Base-by-base conservation (phyloP, 2,329 filamentous ascomycete species). In the Pseudogymnoascus sp. region DNA sequence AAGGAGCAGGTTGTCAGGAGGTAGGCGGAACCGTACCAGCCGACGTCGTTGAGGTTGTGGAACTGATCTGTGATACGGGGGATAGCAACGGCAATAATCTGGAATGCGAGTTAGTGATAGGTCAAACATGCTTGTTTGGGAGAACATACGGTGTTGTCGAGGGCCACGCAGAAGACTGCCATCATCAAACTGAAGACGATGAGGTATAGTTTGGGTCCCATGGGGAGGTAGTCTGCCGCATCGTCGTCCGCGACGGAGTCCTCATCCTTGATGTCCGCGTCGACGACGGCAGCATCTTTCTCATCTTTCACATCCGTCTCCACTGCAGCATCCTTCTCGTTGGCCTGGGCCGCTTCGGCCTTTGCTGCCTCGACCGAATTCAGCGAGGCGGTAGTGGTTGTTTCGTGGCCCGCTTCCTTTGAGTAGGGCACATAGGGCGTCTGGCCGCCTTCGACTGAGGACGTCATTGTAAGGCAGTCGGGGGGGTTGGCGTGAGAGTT, bases 121-220 rank as follows among this genome's bases (percentile, higher is more conserved):
- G 70, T 72, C 24, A 66, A 60, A 26, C 68, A 62, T 2, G 71
- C 68, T 11, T 62, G 66, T 4, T 21, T 21, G 40, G 10, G 11
- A 3, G 2, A 2, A n/a, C 41, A 29, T 24, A 50, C 41, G 54
- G 58, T 60, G n/a, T 60, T 74, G 37, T 79, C 77, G 10, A 80
- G 73, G 40, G 77, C 72, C 33, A 78, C 69, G 13, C 79, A 71
- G 65, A 80, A 80, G 33, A 79, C 71, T 62, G 72, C 73, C 47
- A 79, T 66, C 6, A 75, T 70, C 10, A 80, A 68, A 15, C 77
- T 76, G 7, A 77, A 62, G 24, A 79, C 70, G 54, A 79, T 76
- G 64, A 77, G 72, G 60, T 69, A 40, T 4, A 65, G 58, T 47
- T 65, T 63, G 11, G 59, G 40, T 5, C 64, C 64, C 21, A 58